Base-by-base conservation (phyloP, 2,329 filamentous ascomycete species). In the Nigrospora osmanthi region DNA sequence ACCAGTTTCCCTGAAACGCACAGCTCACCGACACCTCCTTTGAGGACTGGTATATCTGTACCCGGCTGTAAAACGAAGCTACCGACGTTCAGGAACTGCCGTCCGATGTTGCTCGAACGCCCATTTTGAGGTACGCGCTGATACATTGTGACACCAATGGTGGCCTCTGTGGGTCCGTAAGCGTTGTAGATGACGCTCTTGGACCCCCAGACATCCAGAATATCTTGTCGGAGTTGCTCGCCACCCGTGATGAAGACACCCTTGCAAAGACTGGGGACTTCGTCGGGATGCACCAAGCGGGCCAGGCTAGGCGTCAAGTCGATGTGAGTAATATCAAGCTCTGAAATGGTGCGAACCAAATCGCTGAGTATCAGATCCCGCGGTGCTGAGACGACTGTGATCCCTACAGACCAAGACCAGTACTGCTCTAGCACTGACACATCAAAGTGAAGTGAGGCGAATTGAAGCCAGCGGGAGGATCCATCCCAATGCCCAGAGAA, bases 241-340 rank as follows among this genome's bases (percentile, higher is more conserved):
- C 90, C 90, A 9, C 91, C 90, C 0, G 90, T 95, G 52, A 96
- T 95, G 60, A 96, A 96, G 0, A 95, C 86, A 3, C 91, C 89
- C 39, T 76, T 76, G 52, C 85, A 88, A 1, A 96, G 69, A 28
- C 76, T 84, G 2, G 90, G 89, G 0, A 91, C 87, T 37, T 94
- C 85, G 31, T 87, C 75, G 0, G 90, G 91, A 47, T 84, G 81
- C 1, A 93, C 66, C 11, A 95, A 70, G 6, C 86, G 77, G 3
- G 90, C 90, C 14, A 96, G 70, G 60, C 88, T 95, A 0, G 90
- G 91, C 0, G 90, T 96, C 3, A 96, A 71, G 61, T 96, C 90
- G 44, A 96, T 89, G 57, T 96, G 90, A 0, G 90, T 95, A 50
- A 96, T 91, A 10, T 71, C 66, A 4, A 95, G 72, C 17, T 71